A percentile compares a stretch with the other conserved stretches of the same genome.
phyloP scores from a whole-genome alignment of 345 rosid species.

The Rhodamnia rubescens region DNA sequence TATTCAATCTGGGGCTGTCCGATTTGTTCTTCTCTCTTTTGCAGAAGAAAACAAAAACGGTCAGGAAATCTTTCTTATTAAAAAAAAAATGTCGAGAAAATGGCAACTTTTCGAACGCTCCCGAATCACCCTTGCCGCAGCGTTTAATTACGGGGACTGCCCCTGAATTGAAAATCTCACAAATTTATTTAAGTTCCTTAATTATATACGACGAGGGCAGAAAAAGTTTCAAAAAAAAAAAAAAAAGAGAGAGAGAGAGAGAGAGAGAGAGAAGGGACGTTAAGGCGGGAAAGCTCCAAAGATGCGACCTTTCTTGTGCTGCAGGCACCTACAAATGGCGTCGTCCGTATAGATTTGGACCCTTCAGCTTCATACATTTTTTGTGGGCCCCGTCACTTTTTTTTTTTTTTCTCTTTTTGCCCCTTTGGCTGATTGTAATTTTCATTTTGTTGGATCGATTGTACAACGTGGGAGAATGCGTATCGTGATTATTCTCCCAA shows the following conservation, averaged over 20 bases:
- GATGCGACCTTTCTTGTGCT: neutral
- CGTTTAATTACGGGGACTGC: neutral
- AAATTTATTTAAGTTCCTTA: neutral
- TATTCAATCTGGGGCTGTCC: neutral
- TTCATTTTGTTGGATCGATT: neutral
- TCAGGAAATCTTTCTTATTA: neutral
- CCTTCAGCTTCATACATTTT: neutral
- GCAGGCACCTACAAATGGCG: neutral
- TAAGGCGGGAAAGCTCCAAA: constrained; percentile 4
- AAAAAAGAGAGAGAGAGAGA: no score
- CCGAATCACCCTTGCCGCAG: neutral
- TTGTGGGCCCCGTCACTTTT: neutral
- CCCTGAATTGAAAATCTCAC: neutral
- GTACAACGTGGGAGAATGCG: neutral
- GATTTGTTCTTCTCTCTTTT: neutral
- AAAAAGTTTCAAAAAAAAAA: neutral
- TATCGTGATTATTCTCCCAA: neutral
- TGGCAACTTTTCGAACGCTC: neutral
- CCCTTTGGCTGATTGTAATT: neutral
- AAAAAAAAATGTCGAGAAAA: neutral
- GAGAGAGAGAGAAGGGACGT: neutral
- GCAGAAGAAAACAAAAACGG: neutral
- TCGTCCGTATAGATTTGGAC: neutral
- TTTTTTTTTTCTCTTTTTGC: neutral
- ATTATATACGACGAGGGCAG: neutral